These are phyloP conservation scores for Limnanthes douglasii DNA, from an alignment of 345 rosid genomes.

Conservation along the genomic window DNA sequence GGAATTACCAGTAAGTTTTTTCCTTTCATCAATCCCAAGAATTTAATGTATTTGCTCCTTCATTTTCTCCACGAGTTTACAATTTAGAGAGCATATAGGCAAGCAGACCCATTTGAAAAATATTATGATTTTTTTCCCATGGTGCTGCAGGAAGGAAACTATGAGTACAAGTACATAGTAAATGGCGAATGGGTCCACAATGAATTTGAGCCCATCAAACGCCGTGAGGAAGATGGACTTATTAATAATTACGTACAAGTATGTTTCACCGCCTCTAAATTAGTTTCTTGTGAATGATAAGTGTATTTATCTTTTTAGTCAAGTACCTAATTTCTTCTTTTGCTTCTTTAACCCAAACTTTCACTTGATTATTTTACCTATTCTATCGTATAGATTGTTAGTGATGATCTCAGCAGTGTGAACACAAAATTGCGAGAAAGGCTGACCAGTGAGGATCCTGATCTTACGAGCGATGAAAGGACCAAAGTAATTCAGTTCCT, in stretches of 20 bases:
- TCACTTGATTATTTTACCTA: too few relatives aligned
- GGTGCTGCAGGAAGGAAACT: slow-evolving; percentile 88
- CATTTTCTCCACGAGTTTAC: not conserved
- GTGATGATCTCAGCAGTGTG: slow-evolving; percentile 13
- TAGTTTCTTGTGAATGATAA: too few relatives aligned
- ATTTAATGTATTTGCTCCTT: not conserved
- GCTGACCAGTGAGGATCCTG: slow-evolving; percentile 27
- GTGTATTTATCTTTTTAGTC: too few relatives aligned
- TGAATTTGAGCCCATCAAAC: slow-evolving; percentile 32
- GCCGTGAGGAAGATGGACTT: slow-evolving; percentile 73
- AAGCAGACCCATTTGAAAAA: not conserved
- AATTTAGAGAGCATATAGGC: not conserved
- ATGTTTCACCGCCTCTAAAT: too few relatives aligned
- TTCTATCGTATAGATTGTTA: slow-evolving; percentile 33
- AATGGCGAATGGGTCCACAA: slow-evolving; percentile 76
- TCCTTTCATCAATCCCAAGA: not conserved
- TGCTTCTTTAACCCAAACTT: too few relatives aligned
- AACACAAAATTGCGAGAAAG: slow-evolving; percentile 20
- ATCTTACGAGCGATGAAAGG: slow-evolving; percentile 29
- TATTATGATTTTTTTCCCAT: not conserved
- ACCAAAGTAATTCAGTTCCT: slow-evolving; percentile 26
- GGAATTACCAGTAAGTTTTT: slow-evolving; percentile 52
- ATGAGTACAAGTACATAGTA: slow-evolving; percentile 81
- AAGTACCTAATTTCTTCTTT: too few relatives aligned
- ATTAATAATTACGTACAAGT: slow-evolving; percentile 63